phyloP scores from a whole-genome alignment of 2,329 filamentous ascomycete species.

The Verticillium alfalfae region DNA sequence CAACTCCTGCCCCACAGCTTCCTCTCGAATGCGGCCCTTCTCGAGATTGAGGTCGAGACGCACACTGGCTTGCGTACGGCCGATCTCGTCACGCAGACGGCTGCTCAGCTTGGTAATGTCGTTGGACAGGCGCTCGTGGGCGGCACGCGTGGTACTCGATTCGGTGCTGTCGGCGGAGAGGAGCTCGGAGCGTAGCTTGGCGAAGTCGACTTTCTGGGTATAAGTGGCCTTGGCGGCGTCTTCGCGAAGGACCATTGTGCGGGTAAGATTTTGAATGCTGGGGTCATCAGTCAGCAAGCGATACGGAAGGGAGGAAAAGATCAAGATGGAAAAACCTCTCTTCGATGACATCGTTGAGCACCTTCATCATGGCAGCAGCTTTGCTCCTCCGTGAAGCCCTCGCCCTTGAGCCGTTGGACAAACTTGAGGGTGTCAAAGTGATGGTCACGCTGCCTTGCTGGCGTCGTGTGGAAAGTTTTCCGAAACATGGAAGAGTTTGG shows the following conservation, averaged over 20 bases:
- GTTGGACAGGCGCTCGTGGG: conserved; percentile 88
- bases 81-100: conserved; percentile 86
- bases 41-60: conserved; percentile 91
- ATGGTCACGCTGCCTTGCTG: conserved; percentile 64
- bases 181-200: conserved; percentile 91
- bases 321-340: conserved; percentile 57
- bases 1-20: conserved; percentile 92
- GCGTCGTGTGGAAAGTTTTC: conserved; percentile 64
- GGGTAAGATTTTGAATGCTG: conserved; percentile 92
- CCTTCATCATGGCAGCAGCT: conserved; percentile 96
- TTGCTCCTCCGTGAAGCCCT: conserved; percentile 94
- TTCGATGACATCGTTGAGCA: conserved; percentile 93
- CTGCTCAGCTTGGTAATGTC: conserved; percentile 92
- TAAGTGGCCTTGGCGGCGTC: conserved; percentile 78
- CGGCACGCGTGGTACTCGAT: conserved; percentile 77
- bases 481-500: conserved; percentile 22
- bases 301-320: background rate
- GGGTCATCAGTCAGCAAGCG: background rate
- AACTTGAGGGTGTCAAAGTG: conserved; percentile 99
- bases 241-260: conserved; percentile 96
- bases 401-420: conserved; percentile 79
- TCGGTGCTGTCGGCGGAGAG: conserved; percentile 89
- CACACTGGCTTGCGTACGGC: conserved; percentile 87
- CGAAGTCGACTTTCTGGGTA: conserved; percentile 93
- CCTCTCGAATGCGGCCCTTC: conserved; percentile 92